Percentiles rank a stretch among this genome's conserved stretches.
Conservation (phyloP, 345 rosid species). For the Lenwebbia sp. region DNA sequence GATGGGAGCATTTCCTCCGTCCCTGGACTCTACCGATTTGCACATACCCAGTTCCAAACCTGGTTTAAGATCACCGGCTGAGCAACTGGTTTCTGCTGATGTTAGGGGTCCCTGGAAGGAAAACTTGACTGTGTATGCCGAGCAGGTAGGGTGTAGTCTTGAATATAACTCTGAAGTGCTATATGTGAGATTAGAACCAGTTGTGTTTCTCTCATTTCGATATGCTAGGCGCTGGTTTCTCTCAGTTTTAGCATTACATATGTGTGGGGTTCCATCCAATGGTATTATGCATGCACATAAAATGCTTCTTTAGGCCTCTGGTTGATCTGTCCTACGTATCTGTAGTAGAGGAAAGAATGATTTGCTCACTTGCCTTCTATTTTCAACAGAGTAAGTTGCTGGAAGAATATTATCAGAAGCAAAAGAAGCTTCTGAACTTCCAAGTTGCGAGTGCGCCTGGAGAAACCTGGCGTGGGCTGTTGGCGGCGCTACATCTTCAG, state of each 20-base stretch:
- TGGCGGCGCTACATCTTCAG: constrained; percentile 73
- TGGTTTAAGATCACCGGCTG: background rate
- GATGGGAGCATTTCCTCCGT: constrained; percentile 11
- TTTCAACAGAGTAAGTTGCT: constrained; percentile 50
- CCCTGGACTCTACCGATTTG: constrained; percentile 8
- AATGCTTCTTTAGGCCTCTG: background rate
- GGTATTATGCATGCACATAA: background rate
- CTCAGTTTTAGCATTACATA: background rate
- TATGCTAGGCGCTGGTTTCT: background rate
- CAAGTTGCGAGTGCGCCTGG: constrained; percentile 52
- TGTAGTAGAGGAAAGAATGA: background rate
- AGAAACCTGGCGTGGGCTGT: constrained; percentile 80
- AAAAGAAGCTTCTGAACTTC: constrained; percentile 70
- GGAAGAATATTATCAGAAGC: constrained; percentile 79
- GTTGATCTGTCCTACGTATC: background rate
- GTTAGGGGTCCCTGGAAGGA: constrained; percentile 29
- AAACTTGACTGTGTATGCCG: constrained; percentile 25
- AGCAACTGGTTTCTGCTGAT: constrained; percentile 15
- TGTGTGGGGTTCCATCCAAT: background rate
- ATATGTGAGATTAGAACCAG: background rate
- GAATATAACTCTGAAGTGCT: background rate
- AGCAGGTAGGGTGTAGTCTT: constrained; percentile 35
- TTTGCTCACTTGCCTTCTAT: background rate
- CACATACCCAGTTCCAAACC: constrained; percentile 9
- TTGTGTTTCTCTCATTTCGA: background rate